A percentile compares a stretch with the other conserved stretches of the same genome.
These are phyloP conservation scores for Cyclospora cayetanensis DNA, from an alignment of 169 alveolate genomes.

Conservation along the genomic window DNA sequence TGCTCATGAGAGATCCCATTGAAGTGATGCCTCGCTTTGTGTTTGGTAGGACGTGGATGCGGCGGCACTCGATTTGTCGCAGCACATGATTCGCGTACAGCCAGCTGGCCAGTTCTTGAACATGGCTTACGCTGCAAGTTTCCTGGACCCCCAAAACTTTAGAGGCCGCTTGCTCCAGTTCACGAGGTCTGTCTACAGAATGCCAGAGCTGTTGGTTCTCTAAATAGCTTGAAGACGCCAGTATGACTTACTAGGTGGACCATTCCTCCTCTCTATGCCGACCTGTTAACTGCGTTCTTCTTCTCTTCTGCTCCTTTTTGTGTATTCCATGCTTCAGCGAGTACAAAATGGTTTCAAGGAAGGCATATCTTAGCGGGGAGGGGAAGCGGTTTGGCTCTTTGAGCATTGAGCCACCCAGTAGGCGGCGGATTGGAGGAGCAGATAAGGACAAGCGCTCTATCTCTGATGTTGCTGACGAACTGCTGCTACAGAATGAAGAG, in stretches of 20 bases:
- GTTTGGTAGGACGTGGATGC: slow-evolving; percentile 47
- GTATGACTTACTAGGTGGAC: too few relatives aligned
- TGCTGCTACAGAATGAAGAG: not conserved
- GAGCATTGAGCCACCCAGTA: not conserved
- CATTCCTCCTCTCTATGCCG: too few relatives aligned
- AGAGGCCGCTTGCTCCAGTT: slow-evolving; percentile 46
- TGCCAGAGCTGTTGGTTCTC: too few relatives aligned
- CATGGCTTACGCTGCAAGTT: slow-evolving; percentile 51
- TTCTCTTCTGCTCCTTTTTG: not conserved
- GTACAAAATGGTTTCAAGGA: slow-evolving; percentile 23
- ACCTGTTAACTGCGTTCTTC: too few relatives aligned
- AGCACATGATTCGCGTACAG: slow-evolving; percentile 48
- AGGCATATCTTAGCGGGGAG: not conserved
- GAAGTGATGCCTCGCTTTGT: not conserved
- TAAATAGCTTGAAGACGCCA: too few relatives aligned
- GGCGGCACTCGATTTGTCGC: slow-evolving; percentile 30
- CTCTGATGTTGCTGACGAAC: not conserved
- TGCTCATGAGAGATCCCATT: too few relatives aligned
- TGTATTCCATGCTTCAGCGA: not conserved
- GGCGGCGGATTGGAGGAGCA: not conserved
- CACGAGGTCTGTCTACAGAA: too few relatives aligned
- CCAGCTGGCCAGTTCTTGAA: slow-evolving; percentile 55
- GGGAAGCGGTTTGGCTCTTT: not conserved
- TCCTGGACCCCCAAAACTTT: slow-evolving; percentile 44
- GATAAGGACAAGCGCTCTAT: not conserved